Conservation (phyloP, 192 early-diverging fungal species). For the Phlyctochytrium planicorne region DNA sequence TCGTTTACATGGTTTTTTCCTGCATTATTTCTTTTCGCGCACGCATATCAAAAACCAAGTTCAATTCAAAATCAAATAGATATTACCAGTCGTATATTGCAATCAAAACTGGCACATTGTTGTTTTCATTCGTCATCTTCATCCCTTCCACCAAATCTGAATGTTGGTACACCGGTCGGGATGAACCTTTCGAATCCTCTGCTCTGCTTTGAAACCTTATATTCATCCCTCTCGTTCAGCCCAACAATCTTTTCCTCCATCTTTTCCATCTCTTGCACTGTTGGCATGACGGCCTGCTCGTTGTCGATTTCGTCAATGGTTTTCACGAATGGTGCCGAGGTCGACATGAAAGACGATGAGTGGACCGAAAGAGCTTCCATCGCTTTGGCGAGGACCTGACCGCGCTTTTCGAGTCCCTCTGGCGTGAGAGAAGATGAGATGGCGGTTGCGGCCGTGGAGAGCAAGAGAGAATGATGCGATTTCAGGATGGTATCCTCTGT, state of each 20-base stretch:
- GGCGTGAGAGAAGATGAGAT: too few relatives aligned
- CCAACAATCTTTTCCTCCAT: neutral
- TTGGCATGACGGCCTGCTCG: neutral
- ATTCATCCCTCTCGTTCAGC: neutral
- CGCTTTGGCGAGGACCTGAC: neutral
- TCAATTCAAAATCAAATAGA: too few relatives aligned
- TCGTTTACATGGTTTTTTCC: too few relatives aligned
- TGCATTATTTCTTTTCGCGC: too few relatives aligned
- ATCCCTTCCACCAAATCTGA: neutral
- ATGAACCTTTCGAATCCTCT: conserved; percentile 15
- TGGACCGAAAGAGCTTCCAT: neutral
- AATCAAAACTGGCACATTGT: too few relatives aligned
- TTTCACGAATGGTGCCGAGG: neutral
- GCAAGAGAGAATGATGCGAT: neutral
- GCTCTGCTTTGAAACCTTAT: conserved; percentile 10
- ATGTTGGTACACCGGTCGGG: conserved; percentile 1
- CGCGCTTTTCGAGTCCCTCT: neutral
- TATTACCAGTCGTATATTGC: too few relatives aligned
- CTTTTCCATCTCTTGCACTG: conserved; percentile 11
- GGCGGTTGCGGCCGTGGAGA: neutral
- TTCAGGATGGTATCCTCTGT: neutral
- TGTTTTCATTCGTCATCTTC: neutral
- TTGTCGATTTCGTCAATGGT: neutral
- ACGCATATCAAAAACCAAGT: too few relatives aligned
- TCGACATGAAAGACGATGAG: too few relatives aligned